Percentiles rank a stretch among this genome's conserved stretches.
These are phyloP conservation scores for Theileria annulata DNA, from an alignment of 169 alveolate species.

Conservation along the genomic window DNA sequence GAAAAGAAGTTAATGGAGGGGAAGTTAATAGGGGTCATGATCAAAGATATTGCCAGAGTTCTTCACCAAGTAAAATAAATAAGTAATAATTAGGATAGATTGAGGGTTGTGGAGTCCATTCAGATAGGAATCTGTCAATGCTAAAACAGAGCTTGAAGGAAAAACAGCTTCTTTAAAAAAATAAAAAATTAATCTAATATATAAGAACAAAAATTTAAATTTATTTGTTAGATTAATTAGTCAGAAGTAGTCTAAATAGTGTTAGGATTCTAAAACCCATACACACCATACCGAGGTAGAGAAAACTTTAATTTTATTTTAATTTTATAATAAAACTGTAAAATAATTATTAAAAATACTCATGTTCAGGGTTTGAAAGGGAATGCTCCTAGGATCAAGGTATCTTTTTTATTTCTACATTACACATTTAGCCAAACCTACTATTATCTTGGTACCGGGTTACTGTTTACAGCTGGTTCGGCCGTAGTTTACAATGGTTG, in stretches of 20 bases:
- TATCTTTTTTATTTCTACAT: not conserved
- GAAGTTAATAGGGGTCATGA: not conserved
- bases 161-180: not conserved
- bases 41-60: not conserved
- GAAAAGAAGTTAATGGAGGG: not conserved
- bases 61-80: constrained; percentile 8
- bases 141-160: not conserved
- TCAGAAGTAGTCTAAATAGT: too few species aligned
- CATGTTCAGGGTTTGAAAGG: not conserved
- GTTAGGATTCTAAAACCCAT: not conserved
- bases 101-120: constrained; percentile 4
- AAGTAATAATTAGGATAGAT: not conserved
- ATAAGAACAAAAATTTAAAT: too few species aligned
- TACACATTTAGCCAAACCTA: constrained; percentile 37
- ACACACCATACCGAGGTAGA: not conserved
- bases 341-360: not conserved
- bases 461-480: constrained; percentile 34
- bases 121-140: constrained; percentile 3
- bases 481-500: constrained; percentile 53
- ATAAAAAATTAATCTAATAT: too few species aligned
- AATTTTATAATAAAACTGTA: not conserved
- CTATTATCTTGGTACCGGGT: constrained; percentile 50
- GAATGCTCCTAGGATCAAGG: constrained; percentile 35
- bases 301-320: too few species aligned
- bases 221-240: not conserved